Evolutionary conservation across 305 asterid genomes (phyloP).

Genomic region (Solanum hybrid): DNA sequence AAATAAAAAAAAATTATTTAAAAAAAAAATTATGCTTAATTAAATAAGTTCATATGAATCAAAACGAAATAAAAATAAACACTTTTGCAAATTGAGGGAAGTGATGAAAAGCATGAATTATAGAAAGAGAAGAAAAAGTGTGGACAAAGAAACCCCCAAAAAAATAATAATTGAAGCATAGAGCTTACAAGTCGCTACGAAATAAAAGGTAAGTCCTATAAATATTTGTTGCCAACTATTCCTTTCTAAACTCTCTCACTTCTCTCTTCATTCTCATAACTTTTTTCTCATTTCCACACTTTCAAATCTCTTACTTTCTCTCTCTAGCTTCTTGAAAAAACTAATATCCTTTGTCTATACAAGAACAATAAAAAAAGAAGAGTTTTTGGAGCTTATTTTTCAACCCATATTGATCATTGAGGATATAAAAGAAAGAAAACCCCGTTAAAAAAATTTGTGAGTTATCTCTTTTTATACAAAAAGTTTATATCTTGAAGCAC

Average conservation of each 20-base stretch:
- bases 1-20: no score
- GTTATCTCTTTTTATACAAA: not conserved
- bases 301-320: not conserved
- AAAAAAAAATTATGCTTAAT: not conserved
- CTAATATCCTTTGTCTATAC: not conserved
- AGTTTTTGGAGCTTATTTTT: not conserved
- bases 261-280: not conserved
- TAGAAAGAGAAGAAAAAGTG: not conserved
- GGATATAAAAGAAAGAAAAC: not conserved
- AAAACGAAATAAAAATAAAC: not conserved
- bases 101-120: conserved; percentile 2
- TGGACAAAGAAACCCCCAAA: not conserved
- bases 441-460: not conserved
- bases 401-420: not conserved
- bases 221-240: conserved; percentile 2
- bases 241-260: conserved; percentile 1
- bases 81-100: not conserved
- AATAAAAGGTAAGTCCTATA: conserved; percentile 8
- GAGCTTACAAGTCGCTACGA: not conserved
- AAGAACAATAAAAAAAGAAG: not conserved
- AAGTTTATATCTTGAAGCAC: not conserved
- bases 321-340: not conserved
- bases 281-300: not conserved
- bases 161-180: conserved; percentile 1
- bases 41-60: not conserved